Percentiles rank a stretch among this genome's conserved stretches.
These are phyloP conservation scores for Leccinum variicolor DNA, from an alignment of 768 basidiomycete genomes.

Conservation along the genomic window DNA sequence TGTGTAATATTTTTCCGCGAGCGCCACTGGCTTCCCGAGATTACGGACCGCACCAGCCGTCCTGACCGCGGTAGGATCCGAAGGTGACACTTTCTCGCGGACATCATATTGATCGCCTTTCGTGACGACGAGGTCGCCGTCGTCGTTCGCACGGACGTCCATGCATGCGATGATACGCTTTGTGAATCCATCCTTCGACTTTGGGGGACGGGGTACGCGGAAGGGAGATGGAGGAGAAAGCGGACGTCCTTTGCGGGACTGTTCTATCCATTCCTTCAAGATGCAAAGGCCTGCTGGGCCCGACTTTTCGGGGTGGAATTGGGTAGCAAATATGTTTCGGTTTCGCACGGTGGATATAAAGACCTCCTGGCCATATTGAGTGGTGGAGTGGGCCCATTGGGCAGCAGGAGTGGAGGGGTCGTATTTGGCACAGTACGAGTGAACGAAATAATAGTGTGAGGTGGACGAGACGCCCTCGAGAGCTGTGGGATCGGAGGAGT, in stretches of 20 bases:
- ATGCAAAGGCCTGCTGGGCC: conserved; percentile 82
- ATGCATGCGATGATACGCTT: conserved; percentile 96
- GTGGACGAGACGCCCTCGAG: conserved; percentile 46
- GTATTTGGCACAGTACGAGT: conserved; percentile 88
- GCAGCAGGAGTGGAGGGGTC: conserved; percentile 56
- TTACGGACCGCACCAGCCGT: conserved; percentile 85
- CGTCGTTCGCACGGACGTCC: conserved; percentile 95
- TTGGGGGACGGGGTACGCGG: conserved; percentile 37
- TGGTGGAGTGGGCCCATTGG: conserved; percentile 79
- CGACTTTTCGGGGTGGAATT: conserved; percentile 99
- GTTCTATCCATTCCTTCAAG: conserved; percentile 75
- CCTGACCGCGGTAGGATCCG: conserved; percentile 32
- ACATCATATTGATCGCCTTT: conserved; percentile 99
- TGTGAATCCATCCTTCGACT: conserved; percentile 65
- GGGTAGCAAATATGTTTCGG: conserved; percentile 85
- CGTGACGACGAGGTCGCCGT: conserved; percentile 96
- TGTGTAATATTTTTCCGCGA: conserved; percentile 81
- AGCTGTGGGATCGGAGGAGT: conserved; percentile 36
- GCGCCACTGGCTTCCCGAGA: conserved; percentile 93
- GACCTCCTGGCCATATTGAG: conserved; percentile 91
- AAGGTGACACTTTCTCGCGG: conserved; percentile 63
- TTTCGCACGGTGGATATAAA: conserved; percentile 84
- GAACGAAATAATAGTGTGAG: conserved; percentile 94
- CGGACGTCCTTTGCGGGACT: conserved; percentile 42
- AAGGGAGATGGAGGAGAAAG: conserved; percentile 22